Evolutionary conservation across 306 rosid species (phyloP).

Genomic region (Potentilla sterilis): DNA sequence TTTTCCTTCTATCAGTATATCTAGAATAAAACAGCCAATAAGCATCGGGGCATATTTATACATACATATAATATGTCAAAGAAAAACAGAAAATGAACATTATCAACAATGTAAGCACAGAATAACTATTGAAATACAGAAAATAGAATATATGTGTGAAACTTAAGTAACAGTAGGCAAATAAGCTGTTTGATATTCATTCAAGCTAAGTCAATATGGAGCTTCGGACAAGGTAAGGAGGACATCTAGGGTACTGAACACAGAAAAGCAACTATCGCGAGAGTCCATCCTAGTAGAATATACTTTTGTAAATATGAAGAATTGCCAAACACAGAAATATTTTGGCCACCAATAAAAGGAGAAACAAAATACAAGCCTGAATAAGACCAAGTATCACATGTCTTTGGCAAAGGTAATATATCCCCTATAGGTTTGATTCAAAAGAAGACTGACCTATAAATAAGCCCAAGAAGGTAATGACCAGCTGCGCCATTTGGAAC

Average conservation of each 20-base stretch:
- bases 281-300: neutral
- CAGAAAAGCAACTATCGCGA: neutral
- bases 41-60: neutral
- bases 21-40: slow-evolving; percentile 31
- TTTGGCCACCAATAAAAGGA: neutral
- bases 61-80: neutral
- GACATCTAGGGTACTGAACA: neutral
- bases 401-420: neutral
- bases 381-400: neutral
- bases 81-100: neutral
- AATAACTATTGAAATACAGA: slow-evolving; percentile 2
- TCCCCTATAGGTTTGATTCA: neutral
- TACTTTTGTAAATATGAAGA: neutral
- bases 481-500: slow-evolving; percentile 99
- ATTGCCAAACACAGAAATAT: neutral
- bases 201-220: neutral
- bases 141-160: neutral
- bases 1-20: slow-evolving; percentile 64
- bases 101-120: neutral
- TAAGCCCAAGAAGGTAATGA: slow-evolving; percentile 87
- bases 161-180: neutral
- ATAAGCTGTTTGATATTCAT: neutral
- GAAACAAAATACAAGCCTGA: neutral
- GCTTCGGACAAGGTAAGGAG: neutral
- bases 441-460: slow-evolving; percentile 74